A percentile compares a stretch with the other conserved stretches of the same genome.
Evolutionary conservation across 495 filamentous ascomycete genomes (phyloP).

Genomic region (Hyphodiscus hymeniophilus): DNA sequence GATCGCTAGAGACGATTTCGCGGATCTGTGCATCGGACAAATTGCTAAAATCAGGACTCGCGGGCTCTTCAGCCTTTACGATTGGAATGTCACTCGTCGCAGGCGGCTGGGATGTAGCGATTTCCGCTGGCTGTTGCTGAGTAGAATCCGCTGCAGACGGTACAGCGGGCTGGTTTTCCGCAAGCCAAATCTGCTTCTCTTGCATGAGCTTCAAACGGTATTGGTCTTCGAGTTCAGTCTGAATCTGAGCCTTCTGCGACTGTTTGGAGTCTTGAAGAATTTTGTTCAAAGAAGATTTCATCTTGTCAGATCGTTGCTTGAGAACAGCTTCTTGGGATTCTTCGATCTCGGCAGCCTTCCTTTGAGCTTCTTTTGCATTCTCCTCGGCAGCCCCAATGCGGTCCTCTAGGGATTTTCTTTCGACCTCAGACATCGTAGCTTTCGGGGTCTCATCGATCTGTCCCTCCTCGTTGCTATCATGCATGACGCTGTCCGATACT

Average conservation of each 20-base stretch:
- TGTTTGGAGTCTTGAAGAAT: conserved; percentile 56
- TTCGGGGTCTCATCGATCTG: conserved; percentile 21
- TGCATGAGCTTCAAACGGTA: conserved; percentile 59
- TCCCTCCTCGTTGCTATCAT: conserved; percentile 26
- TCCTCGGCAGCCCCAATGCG: conserved; percentile 31
- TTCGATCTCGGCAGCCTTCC: conserved; percentile 50
- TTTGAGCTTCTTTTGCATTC: conserved; percentile 35
- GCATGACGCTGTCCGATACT: conserved; percentile 22
- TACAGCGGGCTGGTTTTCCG: conserved; percentile 25
- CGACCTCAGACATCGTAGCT: conserved; percentile 33
- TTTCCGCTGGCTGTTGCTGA: conserved; percentile 1
- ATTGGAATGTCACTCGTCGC: conserved; percentile 19
- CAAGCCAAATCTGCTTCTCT: conserved; percentile 47
- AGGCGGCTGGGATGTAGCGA: conserved; percentile 6
- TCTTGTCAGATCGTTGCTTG: conserved; percentile 58
- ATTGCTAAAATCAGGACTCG: conserved; percentile 30
- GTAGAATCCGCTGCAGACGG: background rate
- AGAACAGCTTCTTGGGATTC: conserved; percentile 45
- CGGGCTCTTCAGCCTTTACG: conserved; percentile 22
- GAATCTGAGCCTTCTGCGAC: conserved; percentile 27
- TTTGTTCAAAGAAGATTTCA: conserved; percentile 63
- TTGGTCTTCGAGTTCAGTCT: conserved; percentile 37
- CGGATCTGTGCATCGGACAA: conserved; percentile 36
- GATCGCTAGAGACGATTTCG: background rate
- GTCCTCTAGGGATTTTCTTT: conserved; percentile 44